Conservation (phyloP, 305 asterid genomes). For the Stenogyne calaminthoides region DNA sequence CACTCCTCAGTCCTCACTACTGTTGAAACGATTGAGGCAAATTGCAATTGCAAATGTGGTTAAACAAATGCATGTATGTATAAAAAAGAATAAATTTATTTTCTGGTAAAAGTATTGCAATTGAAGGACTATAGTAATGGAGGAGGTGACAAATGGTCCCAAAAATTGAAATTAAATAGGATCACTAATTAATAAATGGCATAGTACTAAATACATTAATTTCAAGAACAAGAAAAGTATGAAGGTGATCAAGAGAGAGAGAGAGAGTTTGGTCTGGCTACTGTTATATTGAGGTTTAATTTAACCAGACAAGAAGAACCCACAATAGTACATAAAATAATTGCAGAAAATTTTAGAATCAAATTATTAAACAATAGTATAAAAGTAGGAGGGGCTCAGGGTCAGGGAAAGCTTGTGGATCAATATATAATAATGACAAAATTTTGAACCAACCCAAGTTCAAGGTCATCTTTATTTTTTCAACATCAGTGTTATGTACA, state of each 20-base stretch:
- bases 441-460: too few relatives aligned
- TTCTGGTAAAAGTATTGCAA: constrained; percentile 24
- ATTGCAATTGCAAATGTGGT: constrained; percentile 27
- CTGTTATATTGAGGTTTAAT: not conserved
- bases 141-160: constrained; percentile 60
- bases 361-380: not conserved
- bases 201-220: constrained; percentile 25
- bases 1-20: constrained; percentile 19
- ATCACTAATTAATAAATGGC: constrained; percentile 30
- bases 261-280: constrained; percentile 1
- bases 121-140: constrained; percentile 32
- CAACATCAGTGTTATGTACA: too few relatives aligned
- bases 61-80: constrained; percentile 27
- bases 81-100: not conserved
- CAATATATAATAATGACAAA: too few relatives aligned
- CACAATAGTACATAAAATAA: constrained; percentile 32
- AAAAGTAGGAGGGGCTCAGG: constrained; percentile 25
- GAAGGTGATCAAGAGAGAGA: constrained; percentile 28
- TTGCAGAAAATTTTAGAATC: constrained; percentile 31
- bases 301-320: constrained; percentile 12
- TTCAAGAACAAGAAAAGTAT: constrained; percentile 42
- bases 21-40: constrained; percentile 25
- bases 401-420: constrained; percentile 23
- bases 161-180: constrained; percentile 19
- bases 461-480: too few relatives aligned